These are phyloP conservation scores for Boletus rubroflammeus DNA, from an alignment of 768 basidiomycete genomes.

Conservation along the genomic window DNA sequence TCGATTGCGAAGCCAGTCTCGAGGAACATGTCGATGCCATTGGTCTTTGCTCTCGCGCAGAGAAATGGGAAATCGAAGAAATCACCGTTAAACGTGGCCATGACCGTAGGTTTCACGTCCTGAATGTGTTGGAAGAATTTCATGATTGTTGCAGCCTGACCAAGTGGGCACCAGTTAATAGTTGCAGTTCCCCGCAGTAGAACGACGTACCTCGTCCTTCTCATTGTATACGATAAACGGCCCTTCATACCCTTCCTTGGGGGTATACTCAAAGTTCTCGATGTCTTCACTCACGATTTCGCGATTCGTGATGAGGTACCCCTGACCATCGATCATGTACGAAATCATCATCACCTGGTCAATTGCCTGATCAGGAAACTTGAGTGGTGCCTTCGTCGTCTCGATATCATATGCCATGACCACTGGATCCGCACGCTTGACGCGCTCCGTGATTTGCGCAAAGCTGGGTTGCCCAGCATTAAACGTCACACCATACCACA, in stretches of 20 bases:
- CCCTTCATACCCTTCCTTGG: conserved; percentile 96
- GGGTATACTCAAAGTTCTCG: conserved; percentile 98
- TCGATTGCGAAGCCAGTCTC: conserved; percentile 94
- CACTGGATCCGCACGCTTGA: conserved; percentile 98
- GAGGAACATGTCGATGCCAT: conserved; percentile 94
- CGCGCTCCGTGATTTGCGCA: conserved; percentile 69
- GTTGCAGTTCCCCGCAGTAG: background rate
- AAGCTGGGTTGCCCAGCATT: conserved; percentile 76
- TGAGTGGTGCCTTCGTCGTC: conserved; percentile 98
- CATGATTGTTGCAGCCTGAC: conserved; percentile 73
- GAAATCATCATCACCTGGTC: conserved; percentile 99
- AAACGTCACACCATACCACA: conserved; percentile 95
- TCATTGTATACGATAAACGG: conserved; percentile 97
- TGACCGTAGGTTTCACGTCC: conserved; percentile 92
- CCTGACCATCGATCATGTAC: conserved; percentile 98
- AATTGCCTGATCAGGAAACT: conserved; percentile 92
- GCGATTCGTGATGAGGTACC: conserved; percentile 94
- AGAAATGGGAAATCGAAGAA: conserved; percentile 99
- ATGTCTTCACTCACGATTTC: conserved; percentile 98
- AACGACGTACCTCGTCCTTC: conserved; percentile 68
- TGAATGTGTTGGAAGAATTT: conserved; percentile 94
- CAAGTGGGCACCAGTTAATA: background rate
- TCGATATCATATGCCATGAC: conserved; percentile 99
- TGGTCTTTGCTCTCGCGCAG: conserved; percentile 74
- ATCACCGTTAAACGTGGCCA: conserved; percentile 98